A percentile compares a stretch with the other conserved stretches of the same genome.
Conservation (phyloP, 768 basidiomycete species). For the Trametes maxima region DNA sequence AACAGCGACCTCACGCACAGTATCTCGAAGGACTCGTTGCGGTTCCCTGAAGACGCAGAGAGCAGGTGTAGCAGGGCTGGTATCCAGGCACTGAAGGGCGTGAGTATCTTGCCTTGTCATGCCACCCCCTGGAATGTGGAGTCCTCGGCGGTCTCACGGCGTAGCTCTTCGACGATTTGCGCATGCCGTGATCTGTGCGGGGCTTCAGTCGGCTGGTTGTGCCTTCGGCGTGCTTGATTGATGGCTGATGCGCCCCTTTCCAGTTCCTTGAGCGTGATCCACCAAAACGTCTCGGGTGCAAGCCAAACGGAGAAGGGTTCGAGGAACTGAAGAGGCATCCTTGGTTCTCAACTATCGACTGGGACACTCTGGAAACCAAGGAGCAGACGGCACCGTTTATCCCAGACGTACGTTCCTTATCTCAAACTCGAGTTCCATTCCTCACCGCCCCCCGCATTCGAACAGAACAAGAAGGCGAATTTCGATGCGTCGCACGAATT, state of each 20-base stretch:
- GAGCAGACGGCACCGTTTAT: conserved; percentile 78
- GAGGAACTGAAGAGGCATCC: conserved; percentile 77
- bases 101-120: conserved; percentile 43
- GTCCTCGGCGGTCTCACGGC: neutral
- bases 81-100: conserved; percentile 77
- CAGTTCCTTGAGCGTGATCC: conserved; percentile 90
- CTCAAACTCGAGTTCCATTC: neutral
- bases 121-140: neutral
- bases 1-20: conserved; percentile 92
- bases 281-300: conserved; percentile 79
- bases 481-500: conserved; percentile 99
- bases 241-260: conserved; percentile 12
- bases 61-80: conserved; percentile 76
- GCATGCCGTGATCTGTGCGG: neutral
- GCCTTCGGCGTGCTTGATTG: conserved; percentile 1
- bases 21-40: conserved; percentile 83
- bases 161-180: neutral
- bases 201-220: neutral
- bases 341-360: conserved; percentile 91
- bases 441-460: conserved; percentile 7
- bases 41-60: conserved; percentile 90
- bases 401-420: conserved; percentile 67
- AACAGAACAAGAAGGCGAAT: conserved; percentile 96
- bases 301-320: conserved; percentile 74
- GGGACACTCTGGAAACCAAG: conserved; percentile 83